Base-by-base conservation (phyloP, 352 stramenopile genomes). In the Globisporangium paroecandrum region DNA sequence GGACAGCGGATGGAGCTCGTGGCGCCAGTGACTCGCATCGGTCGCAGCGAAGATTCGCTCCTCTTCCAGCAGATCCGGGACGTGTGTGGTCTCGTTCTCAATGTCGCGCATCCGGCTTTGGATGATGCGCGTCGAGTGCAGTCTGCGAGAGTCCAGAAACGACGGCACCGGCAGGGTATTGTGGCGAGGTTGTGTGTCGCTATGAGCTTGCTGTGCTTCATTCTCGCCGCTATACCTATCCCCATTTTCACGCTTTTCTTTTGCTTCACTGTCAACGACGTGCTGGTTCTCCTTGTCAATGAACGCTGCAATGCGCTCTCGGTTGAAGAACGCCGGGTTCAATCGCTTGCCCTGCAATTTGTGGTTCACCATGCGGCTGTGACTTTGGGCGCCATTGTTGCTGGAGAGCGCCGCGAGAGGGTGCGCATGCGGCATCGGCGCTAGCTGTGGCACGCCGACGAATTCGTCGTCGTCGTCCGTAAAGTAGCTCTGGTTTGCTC, bases 281-380 rank as follows among this genome's bases (percentile, higher is more conserved):
- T 56, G 22, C 2, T 7, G n/a, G 38, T 38, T 36, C 55, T 76
- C 67, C 12, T 76, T 65, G 32, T 75, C 47, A 1, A 67, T 62
- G 46, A 89, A 82, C 32, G 78, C 77, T 10, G 66, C 55, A 13
- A 87, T 66, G 1, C 78, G 73, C 10, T 78, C 67, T 6, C 74
- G 78, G 66, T 78, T 90, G 2, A 88, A 62, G 55, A 90, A 89
- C 58, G 78, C 76, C n/a, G 81, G 70, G 59, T 91, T 63, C 47
- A 89, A 62, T 22, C 82, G 71, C 68, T 89, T 77, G 18, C 69
- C 68, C 0, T 4, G 65, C 7, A 68, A n/a, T 13, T 22, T 51
- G 41, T 27, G 43, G 63, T 53, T 67, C 13, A 64, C 22, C 15
- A 46, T 75, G 43, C 9, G 51, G 68, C 74, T 27, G 58, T 71